These are phyloP conservation scores for Tympanopsis confertula DNA, from an alignment of 2,329 filamentous ascomycete genomes.

Conservation along the genomic window DNA sequence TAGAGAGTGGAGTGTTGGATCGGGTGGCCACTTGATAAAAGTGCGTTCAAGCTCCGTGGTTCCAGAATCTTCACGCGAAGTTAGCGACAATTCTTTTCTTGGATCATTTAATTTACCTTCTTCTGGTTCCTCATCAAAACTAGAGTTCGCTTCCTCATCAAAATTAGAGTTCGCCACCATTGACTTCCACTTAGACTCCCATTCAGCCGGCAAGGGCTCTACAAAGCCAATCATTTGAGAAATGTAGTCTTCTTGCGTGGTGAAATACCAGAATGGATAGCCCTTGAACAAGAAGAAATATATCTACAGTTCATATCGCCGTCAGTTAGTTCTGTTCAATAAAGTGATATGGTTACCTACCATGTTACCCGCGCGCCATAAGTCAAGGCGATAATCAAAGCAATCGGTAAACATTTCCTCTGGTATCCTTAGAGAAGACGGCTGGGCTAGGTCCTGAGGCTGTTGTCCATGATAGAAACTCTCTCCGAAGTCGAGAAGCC, in stretches of 20 bases:
- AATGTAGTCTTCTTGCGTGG: conserved; percentile 2
- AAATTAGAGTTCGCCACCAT: neutral
- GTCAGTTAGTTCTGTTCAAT: neutral
- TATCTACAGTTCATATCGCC: conserved; percentile 4
- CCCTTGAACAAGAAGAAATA: conserved; percentile 4
- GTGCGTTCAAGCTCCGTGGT: neutral
- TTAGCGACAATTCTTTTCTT: neutral
- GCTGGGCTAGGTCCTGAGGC: conserved; percentile 8
- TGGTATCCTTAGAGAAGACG: conserved; percentile 7
- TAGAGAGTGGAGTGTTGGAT: neutral
- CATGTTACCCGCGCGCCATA: conserved; percentile 10
- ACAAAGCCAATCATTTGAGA: conserved; percentile 7
- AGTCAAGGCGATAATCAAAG: conserved; percentile 11
- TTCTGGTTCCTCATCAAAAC: neutral
- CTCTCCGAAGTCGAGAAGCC: conserved; percentile 12
- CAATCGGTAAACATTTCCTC: conserved; percentile 11
- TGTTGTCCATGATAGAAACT: conserved; percentile 7
- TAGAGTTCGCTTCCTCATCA: neutral
- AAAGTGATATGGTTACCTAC: conserved; percentile 3
- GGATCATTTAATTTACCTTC: neutral
- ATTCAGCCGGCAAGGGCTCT: conserved; percentile 5
- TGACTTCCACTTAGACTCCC: conserved; percentile 5
- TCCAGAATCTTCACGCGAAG: neutral
- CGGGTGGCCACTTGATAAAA: too few species aligned
- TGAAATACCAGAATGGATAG: conserved; percentile 3